Evolutionary conservation across 176 grass and related monocot species (phyloP), one percentile per base, ranked within the genome.

Genomic region (Dendrocalamus sinicus): DNA sequence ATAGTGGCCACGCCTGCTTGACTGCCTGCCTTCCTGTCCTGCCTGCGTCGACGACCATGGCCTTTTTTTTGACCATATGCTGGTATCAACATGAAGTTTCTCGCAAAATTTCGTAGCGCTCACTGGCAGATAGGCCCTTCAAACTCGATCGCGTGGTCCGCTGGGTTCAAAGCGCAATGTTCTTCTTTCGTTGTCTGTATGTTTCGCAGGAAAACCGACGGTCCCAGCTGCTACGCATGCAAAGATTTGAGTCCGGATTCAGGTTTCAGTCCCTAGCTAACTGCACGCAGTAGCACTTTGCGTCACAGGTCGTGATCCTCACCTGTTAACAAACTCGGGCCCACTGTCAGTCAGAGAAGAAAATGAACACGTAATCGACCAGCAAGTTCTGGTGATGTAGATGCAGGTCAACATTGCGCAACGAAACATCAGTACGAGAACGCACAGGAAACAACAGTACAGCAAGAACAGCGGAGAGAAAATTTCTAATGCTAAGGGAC

Each of bases 401-500:
- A 53, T 17, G 50, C 51, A 63, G 12, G 7, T 19, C 23, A 64
- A 0, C 48, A 70, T 6, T 28, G 23, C 9, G 20, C 58, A 5
- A 13, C 14, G 61, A 7, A 65, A 67, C 32, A 57, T 19, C 10
- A 48, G 37, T 9, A 44, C 13, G 5, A 30, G 24, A 45, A 1
- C 67, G 65, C 44, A 75, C 19, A 62, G 59, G 12, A 4, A 9
- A 10, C 23, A 44, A n/a, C 17, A 46, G 4, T 45, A 5, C 55
- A 59, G 17, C n/a, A 65, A 9, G 43, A 77, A 66, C 37, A 67
- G 26, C 6, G 8, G 53, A 2, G 5, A 48, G 19, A 59, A 41
- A 80, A 87, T 51, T 17, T 75, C 69, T 84, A 48, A 39, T 24
- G 61, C 85, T 87, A 70, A 77, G 26, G 41, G 72, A 28, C 62